phyloP scores from a whole-genome alignment of 2,329 filamentous ascomycete genomes.

The Aspergillus sp. region DNA sequence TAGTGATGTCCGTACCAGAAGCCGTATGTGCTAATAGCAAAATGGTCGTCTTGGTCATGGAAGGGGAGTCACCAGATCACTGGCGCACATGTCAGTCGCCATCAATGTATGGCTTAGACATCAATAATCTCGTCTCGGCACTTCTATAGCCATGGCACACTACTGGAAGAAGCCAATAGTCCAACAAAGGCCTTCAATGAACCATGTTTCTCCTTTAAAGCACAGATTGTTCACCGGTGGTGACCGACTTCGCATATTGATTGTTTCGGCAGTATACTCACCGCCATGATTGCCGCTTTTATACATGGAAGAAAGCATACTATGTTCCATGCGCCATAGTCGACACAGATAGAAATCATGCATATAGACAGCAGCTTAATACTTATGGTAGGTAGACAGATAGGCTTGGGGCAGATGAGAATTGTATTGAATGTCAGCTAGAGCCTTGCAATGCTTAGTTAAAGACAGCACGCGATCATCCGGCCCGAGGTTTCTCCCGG shows the following conservation, averaged over 20 bases:
- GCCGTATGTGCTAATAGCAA: no score
- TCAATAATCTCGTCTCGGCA: no score
- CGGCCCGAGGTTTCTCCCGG: conserved; percentile 17
- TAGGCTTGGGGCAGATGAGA: background rate
- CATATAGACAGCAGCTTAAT: background rate
- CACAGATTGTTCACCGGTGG: background rate
- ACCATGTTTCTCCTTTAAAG: background rate
- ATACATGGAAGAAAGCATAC: background rate
- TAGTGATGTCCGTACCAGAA: no score
- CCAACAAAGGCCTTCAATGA: no score
- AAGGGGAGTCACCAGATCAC: no score
- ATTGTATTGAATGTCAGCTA: background rate
- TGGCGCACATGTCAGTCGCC: no score
- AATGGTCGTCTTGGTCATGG: no score
- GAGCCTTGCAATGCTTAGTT: background rate
- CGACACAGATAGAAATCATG: background rate
- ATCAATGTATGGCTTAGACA: no score
- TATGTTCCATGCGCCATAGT: background rate
- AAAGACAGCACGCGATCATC: conserved; percentile 4
- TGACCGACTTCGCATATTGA: no score
- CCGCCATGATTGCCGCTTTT: background rate
- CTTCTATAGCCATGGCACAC: no score
- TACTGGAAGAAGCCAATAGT: no score
- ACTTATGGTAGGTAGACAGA: background rate
- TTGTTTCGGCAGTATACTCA: background rate